A percentile compares a stretch with the other conserved stretches of the same genome.
Evolutionary conservation across 495 filamentous ascomycete species (phyloP).

Genomic region (Penicillium lagena): DNA sequence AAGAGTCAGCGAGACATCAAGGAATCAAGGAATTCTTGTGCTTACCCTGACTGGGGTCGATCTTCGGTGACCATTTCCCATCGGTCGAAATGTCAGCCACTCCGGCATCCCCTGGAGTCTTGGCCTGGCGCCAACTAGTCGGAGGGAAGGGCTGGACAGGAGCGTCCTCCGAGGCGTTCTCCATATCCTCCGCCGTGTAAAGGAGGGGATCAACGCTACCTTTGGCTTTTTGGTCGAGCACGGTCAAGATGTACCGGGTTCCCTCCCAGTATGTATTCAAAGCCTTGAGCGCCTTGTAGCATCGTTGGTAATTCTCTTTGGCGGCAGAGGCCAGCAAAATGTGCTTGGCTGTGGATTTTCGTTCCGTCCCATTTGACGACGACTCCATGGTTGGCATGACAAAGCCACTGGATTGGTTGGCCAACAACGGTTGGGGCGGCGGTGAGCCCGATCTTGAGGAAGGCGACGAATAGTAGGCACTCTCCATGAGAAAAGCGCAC

Average conservation of each 20-base stretch:
- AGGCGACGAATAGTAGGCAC: constrained; percentile 44
- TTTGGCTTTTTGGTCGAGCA: constrained; percentile 80
- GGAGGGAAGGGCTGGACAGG: constrained; percentile 32
- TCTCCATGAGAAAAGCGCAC: constrained; percentile 80
- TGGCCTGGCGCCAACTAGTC: constrained; percentile 33
- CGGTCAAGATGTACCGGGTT: constrained; percentile 77
- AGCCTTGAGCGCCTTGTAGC: constrained; percentile 72
- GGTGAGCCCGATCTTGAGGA: constrained; percentile 26
- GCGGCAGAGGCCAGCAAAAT: constrained; percentile 68
- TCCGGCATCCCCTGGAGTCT: constrained; percentile 18
- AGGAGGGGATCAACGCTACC: constrained; percentile 77
- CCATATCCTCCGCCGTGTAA: constrained; percentile 72
- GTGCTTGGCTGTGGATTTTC: constrained; percentile 56
- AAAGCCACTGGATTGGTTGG: constrained; percentile 36
- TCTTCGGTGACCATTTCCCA: constrained; percentile 34
- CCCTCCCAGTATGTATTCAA: constrained; percentile 78
- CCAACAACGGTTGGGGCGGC: constrained; percentile 23
- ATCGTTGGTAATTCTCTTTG: constrained; percentile 72
- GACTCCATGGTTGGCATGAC: constrained; percentile 33
- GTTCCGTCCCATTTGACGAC: constrained; percentile 22
- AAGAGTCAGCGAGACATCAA: constrained; percentile 12
- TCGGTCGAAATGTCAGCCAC: constrained; percentile 21
- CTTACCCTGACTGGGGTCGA: constrained; percentile 48
- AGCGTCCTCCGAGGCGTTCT: constrained; percentile 45
- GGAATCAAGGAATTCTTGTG: constrained; percentile 11